These are phyloP conservation scores for Xylariaceae sp. DNA, from an alignment of 2,329 filamentous ascomycete genomes.

Conservation along the genomic window DNA sequence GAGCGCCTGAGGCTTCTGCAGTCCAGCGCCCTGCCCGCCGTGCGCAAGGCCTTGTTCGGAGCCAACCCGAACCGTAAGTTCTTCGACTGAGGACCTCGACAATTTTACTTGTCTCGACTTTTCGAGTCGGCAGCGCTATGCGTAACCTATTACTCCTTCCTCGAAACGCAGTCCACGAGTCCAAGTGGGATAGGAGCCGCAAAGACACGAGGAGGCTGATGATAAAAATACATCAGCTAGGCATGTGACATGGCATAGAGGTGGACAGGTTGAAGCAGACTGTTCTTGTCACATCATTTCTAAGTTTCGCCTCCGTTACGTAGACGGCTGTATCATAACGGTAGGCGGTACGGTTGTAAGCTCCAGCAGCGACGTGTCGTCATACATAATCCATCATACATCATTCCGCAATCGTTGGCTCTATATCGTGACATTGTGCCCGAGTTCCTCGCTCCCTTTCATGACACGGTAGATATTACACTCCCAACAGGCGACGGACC, in stretches of 20 bases:
- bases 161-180: not conserved
- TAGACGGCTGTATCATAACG: constrained; percentile 23
- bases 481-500: too few species aligned
- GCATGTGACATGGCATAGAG: not conserved
- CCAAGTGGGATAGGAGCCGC: too few species aligned
- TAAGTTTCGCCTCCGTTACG: constrained; percentile 12
- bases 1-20: constrained; percentile 83
- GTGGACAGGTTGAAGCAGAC: constrained; percentile 1
- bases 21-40: constrained; percentile 76
- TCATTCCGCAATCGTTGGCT: too few species aligned
- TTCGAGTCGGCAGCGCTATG: too few species aligned
- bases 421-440: too few species aligned
- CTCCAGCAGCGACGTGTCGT: not conserved
- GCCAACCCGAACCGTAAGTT: constrained; percentile 96
- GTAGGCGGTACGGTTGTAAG: constrained; percentile 2
- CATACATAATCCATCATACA: too few species aligned
- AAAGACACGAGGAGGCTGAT: too few species aligned
- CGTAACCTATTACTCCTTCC: not conserved
- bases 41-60: constrained; percentile 85
- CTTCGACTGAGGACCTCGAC: constrained; percentile 64
- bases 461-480: too few species aligned
- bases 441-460: too few species aligned
- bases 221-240: too few species aligned
- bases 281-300: constrained; percentile 4
- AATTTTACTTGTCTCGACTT: too few species aligned